Evolutionary conservation across 1,284 basidiomycete species (phyloP).

Genomic region (Mixia osmundae): DNA sequence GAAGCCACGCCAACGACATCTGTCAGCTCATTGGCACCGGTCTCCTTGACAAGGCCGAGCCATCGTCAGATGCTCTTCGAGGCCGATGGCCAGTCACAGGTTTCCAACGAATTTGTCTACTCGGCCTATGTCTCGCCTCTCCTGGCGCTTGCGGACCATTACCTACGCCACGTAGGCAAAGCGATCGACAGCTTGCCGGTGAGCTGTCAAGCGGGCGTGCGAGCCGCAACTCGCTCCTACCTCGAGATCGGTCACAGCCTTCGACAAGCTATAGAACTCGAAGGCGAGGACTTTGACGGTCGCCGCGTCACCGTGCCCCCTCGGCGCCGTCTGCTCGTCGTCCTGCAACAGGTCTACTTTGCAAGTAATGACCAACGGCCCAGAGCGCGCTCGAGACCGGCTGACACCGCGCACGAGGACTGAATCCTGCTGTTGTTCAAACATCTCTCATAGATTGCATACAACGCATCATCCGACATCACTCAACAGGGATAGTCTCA

Average conservation of each 20-base stretch:
- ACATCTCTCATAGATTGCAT: too few species aligned
- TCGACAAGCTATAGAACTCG: too few species aligned
- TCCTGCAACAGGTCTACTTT: too few species aligned
- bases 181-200: conserved; percentile 3
- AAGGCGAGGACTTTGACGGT: too few species aligned
- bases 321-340: too few species aligned
- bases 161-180: conserved; percentile 2
- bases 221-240: conserved; percentile 6
- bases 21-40: background rate
- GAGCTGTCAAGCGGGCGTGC: conserved; percentile 6
- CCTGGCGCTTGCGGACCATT: conserved; percentile 3
- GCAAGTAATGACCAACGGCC: too few species aligned
- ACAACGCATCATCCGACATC: too few species aligned
- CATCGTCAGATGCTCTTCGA: conserved; percentile 1
- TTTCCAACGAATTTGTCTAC: conserved; percentile 5
- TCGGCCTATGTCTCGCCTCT: conserved; percentile 4
- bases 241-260: conserved; percentile 8
- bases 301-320: too few species aligned
- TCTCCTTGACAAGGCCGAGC: background rate
- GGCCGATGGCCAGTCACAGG: background rate
- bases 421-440: too few species aligned
- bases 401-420: too few species aligned
- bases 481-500: too few species aligned
- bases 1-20: background rate
- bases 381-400: too few species aligned